Evolutionary conservation across 495 filamentous ascomycete species (phyloP).

Genomic region (Penicillium antarcticum): DNA sequence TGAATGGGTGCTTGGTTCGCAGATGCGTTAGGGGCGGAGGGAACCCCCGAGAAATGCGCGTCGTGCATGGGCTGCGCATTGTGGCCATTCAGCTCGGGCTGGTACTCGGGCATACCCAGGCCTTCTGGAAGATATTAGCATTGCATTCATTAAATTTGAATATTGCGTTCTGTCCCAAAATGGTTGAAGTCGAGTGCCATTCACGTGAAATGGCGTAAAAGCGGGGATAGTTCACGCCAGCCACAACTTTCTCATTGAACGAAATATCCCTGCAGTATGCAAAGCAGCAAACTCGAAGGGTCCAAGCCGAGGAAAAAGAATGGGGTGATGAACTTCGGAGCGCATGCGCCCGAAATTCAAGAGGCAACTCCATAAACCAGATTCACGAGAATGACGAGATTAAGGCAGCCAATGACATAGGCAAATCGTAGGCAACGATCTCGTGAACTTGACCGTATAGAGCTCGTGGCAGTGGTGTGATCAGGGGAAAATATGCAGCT

Average conservation of each 20-base stretch:
- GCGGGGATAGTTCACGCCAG: conserved; percentile 22
- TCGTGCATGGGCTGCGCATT: conserved; percentile 27
- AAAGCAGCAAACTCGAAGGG: conserved; percentile 9
- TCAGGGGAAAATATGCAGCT: conserved; percentile 9
- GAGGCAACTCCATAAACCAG: neutral
- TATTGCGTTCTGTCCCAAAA: conserved; percentile 8
- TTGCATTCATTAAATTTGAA: conserved; percentile 12
- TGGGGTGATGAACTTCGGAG: neutral
- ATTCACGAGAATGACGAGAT: neutral
- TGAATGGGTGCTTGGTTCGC: conserved; percentile 21
- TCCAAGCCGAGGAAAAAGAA: conserved; percentile 2
- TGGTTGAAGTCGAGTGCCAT: neutral
- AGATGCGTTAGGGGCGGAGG: conserved; percentile 17
- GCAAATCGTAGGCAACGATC: conserved; percentile 1
- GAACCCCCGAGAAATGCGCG: conserved; percentile 24
- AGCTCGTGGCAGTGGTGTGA: conserved; percentile 13
- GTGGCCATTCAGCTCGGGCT: conserved; percentile 26
- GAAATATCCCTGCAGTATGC: conserved; percentile 13
- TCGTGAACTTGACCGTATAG: conserved; percentile 3
- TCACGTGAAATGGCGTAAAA: conserved; percentile 48
- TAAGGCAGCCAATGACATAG: conserved; percentile 6
- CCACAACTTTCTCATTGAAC: conserved; percentile 17
- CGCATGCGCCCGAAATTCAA: conserved; percentile 1
- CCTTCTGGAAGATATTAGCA: conserved; percentile 26
- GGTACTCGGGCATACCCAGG: conserved; percentile 35